Evolutionary conservation across 495 filamentous ascomycete genomes (phyloP).

Genomic region (Lasiosphaeria miniovina): DNA sequence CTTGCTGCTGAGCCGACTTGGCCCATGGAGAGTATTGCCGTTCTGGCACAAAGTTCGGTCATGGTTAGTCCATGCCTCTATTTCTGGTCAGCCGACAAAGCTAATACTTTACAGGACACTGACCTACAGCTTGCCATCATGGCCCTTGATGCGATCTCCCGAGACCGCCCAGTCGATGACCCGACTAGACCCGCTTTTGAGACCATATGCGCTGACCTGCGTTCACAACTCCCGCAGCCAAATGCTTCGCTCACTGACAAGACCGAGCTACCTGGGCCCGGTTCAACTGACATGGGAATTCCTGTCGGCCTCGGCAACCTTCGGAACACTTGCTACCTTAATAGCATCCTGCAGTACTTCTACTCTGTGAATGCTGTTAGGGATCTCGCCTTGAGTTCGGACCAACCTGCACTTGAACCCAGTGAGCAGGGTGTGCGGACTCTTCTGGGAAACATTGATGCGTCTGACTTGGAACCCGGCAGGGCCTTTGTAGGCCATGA

Average conservation of each 20-base stretch:
- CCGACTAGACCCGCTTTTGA: conserved; percentile 19
- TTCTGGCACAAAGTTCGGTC: conserved; percentile 12
- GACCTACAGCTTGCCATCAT: conserved; percentile 15
- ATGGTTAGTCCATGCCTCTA: conserved; percentile 8
- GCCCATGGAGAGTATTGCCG: conserved; percentile 24
- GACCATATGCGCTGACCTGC: conserved; percentile 9
- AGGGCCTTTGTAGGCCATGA: conserved; percentile 42
- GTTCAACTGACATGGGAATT: conserved; percentile 39
- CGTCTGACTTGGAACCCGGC: conserved; percentile 34
- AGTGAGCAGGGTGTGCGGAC: conserved; percentile 55
- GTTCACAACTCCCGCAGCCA: conserved; percentile 2
- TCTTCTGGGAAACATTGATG: conserved; percentile 60
- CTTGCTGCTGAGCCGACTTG: conserved; percentile 12
- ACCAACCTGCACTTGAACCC: conserved; percentile 60
- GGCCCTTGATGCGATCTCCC: conserved; percentile 20
- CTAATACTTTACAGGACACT: conserved; percentile 4
- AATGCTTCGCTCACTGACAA: not conserved
- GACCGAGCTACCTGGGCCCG: not conserved
- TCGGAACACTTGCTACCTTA: conserved; percentile 96
- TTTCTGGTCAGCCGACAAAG: not conserved
- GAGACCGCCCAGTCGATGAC: conserved; percentile 5
- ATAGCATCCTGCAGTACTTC: conserved; percentile 93
- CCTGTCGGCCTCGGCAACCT: conserved; percentile 89
- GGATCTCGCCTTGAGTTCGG: conserved; percentile 72
- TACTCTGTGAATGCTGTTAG: conserved; percentile 83